A percentile compares a stretch with the other conserved stretches of the same genome.
Conservation (phyloP, 495 filamentous ascomycete species). For the Hypoxylon trugodes region DNA sequence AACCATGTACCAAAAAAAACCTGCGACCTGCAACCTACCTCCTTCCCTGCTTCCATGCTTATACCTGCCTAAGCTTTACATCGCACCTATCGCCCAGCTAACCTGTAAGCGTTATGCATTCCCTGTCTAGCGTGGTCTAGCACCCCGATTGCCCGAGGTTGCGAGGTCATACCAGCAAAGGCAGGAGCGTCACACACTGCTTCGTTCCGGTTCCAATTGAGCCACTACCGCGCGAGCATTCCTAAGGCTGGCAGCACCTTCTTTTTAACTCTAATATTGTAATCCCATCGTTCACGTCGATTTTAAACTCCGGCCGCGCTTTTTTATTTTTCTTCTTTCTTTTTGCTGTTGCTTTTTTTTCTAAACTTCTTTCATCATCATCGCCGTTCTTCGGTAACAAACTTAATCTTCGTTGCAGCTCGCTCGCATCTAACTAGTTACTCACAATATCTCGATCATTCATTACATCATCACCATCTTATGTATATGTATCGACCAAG, state of each 20-base stretch:
- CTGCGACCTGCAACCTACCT: background rate
- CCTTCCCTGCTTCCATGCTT: slow-evolving; percentile 1
- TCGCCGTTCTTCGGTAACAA: no score
- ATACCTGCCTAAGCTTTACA: background rate
- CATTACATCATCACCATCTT: slow-evolving; percentile 40
- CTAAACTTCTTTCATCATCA: background rate
- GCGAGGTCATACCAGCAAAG: slow-evolving; percentile 27
- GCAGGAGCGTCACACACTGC: slow-evolving; percentile 24
- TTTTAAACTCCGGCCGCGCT: background rate
- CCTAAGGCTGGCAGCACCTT: slow-evolving; percentile 22
- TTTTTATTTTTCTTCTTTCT: background rate
- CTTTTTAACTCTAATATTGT: slow-evolving; percentile 2
- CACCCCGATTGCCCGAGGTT: slow-evolving; percentile 26
- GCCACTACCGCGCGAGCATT: slow-evolving; percentile 26
- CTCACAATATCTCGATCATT: background rate
- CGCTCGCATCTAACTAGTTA: background rate
- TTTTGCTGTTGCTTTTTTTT: background rate
- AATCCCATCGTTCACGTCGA: slow-evolving; percentile 9
- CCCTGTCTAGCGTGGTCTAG: background rate
- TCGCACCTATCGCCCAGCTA: slow-evolving; percentile 3
- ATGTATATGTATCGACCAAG: slow-evolving; percentile 40
- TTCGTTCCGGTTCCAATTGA: slow-evolving; percentile 25
- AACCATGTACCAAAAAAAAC: no score
- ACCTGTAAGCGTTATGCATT: slow-evolving; percentile 14
- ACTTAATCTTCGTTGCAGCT: background rate